Evolutionary conservation across 768 basidiomycete species (phyloP).

Genomic region (Leucosporidium yakuticum): DNA sequence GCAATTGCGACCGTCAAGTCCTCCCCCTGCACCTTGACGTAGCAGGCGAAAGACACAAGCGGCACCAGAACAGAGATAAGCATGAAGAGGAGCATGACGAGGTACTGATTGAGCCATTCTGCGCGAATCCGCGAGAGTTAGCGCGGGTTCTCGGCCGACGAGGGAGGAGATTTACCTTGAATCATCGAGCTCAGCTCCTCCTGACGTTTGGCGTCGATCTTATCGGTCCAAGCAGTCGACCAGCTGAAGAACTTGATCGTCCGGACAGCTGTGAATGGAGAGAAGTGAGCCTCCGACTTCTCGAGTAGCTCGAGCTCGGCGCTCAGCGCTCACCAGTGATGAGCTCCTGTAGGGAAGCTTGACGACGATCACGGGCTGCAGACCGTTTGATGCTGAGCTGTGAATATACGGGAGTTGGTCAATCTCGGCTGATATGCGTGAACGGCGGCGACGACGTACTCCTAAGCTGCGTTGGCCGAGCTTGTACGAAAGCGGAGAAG

Average conservation of each 20-base stretch:
- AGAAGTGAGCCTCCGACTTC: no score
- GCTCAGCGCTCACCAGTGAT: not conserved
- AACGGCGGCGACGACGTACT: no score
- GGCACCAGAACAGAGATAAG: conserved; percentile 14
- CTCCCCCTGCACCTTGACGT: conserved; percentile 53
- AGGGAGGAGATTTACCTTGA: not conserved
- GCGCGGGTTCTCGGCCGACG: no score
- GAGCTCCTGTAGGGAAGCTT: conserved; percentile 28
- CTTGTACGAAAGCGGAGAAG: not conserved
- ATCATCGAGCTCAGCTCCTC: conserved; percentile 18
- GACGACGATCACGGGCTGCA: conserved; percentile 17
- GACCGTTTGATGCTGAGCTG: not conserved
- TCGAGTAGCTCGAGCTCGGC: not conserved
- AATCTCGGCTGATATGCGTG: no score
- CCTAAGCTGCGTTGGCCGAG: no score
- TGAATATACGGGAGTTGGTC: no score
- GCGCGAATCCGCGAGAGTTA: not conserved
- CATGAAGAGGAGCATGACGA: conserved; percentile 15
- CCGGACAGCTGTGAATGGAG: conserved; percentile 10
- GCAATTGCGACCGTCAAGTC: conserved; percentile 71
- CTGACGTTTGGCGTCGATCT: not conserved
- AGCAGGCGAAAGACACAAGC: conserved; percentile 17
- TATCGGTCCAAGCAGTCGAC: conserved; percentile 15
- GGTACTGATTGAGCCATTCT: conserved; percentile 6
- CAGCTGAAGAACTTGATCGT: conserved; percentile 35